Evolutionary conservation across 225 moss, liverwort and hornwort genomes (phyloP), one percentile per base, ranked within the genome.

Genomic region (Sphagnum contortum): DNA sequence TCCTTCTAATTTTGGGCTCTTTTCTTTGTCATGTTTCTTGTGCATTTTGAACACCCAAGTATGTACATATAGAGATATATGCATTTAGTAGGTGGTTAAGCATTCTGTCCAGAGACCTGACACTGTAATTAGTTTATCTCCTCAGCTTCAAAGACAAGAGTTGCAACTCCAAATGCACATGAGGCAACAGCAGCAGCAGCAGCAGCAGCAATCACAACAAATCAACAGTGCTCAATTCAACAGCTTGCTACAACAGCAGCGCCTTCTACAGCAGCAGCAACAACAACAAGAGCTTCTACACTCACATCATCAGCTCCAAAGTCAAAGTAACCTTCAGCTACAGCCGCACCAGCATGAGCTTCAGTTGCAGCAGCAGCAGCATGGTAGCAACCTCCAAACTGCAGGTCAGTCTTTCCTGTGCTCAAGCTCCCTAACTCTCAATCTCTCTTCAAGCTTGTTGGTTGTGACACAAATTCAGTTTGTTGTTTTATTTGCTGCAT

Each of bases 101-200:
- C 83, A 75, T 68, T 3, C 76, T 51, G 69, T 83, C 66, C 82
- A 74, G 47, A 80, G 82, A 47, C 57, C 59, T 61, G 76, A 65
- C 77, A 80, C 65, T 68, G 66, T 80, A 10, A 29, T 29, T 29
- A 79, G 71, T 60, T 58, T 80, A 8, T 77, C 80, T 6, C 59
- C 83, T 10, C 83, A 86, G 49, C 72, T 80, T 68, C 86, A 86
- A 68, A 63, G 80, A 72, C 86, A 86, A 68, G 86, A 86, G 77
- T 78, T 75, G 59, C 60, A 29, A 29, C 29, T 86, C 47, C 67
- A 59, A 11, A 8, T 68, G 66, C 86, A 86, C 60, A 83, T 80
- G 75, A 54, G 75, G 4, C 83, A 83, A 68, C 86, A 86, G 66
- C 73, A 73, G 66, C 68, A 68, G 57, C 7, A 5, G 52, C 52